These are phyloP conservation scores for Pleurotus tuber-regium DNA, from an alignment of 768 basidiomycete species.

Conservation along the genomic window DNA sequence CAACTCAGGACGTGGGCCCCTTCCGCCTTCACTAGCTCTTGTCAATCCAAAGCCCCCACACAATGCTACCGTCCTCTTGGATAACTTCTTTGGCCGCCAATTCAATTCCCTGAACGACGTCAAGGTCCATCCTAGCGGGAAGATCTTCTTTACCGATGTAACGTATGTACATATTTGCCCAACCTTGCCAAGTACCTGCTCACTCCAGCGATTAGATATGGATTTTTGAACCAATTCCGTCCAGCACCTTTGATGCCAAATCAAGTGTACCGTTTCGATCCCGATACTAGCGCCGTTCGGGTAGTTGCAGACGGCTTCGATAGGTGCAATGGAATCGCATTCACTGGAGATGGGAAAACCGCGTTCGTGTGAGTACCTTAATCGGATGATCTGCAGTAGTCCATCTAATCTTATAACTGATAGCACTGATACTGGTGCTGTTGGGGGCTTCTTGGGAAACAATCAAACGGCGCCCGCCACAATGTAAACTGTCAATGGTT, in stretches of 20 bases:
- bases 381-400: too few relatives aligned
- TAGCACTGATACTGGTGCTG: constrained; percentile 53
- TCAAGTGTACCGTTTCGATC: constrained; percentile 78
- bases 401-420: neutral
- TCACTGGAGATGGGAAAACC: constrained; percentile 59
- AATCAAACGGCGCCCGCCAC: constrained; percentile 64
- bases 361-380: constrained; percentile 56
- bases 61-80: constrained; percentile 67
- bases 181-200: neutral
- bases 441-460: constrained; percentile 42
- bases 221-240: constrained; percentile 64
- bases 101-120: constrained; percentile 84
- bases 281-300: constrained; percentile 57
- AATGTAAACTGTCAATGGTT: constrained; percentile 43
- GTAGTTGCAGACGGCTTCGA: constrained; percentile 79
- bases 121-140: constrained; percentile 69
- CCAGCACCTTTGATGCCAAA: constrained; percentile 62
- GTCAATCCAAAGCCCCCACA: constrained; percentile 64
- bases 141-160: constrained; percentile 74
- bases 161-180: constrained; percentile 37
- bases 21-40: constrained; percentile 60
- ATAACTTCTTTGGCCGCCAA: constrained; percentile 78
- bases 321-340: constrained; percentile 72
- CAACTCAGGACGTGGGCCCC: constrained; percentile 61
- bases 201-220: constrained; percentile 54